Conservation (phyloP, 805 yeast species). For the Myxozyma mucilagina region DNA sequence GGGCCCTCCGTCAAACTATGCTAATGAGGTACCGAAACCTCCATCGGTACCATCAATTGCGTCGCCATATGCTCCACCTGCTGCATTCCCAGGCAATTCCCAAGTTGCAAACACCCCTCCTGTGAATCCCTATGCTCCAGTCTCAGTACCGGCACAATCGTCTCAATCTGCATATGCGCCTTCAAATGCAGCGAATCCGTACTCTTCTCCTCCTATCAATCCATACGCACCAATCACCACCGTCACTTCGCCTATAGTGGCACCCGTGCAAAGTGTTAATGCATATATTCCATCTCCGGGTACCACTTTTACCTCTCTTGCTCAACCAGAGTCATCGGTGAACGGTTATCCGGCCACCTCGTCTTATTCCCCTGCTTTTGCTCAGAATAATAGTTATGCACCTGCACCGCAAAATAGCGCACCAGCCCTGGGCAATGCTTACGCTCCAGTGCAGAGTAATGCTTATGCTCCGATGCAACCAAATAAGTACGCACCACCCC, state of each 20-base stretch:
- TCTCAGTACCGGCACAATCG: not conserved
- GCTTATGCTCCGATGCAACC: not conserved
- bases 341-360: not conserved
- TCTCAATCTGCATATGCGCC: not conserved
- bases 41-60: not conserved
- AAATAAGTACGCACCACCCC: not conserved
- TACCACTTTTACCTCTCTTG: not conserved
- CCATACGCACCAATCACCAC: slow-evolving; percentile 12
- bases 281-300: slow-evolving; percentile 6
- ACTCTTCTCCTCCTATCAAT: not conserved
- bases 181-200: not conserved
- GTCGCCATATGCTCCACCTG: not conserved
- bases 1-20: not conserved
- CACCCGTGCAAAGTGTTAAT: not conserved
- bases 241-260: not conserved
- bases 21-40: not conserved
- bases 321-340: not conserved
- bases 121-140: slow-evolving; percentile 12
- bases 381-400: not conserved
- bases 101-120: no score
- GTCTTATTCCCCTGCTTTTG: not conserved
- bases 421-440: not conserved
- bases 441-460: slow-evolving; percentile 1
- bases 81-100: no score
- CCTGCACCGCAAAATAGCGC: not conserved